Evolutionary conservation across 331 rosid species (phyloP).

Genomic region (Arachis monticola): DNA sequence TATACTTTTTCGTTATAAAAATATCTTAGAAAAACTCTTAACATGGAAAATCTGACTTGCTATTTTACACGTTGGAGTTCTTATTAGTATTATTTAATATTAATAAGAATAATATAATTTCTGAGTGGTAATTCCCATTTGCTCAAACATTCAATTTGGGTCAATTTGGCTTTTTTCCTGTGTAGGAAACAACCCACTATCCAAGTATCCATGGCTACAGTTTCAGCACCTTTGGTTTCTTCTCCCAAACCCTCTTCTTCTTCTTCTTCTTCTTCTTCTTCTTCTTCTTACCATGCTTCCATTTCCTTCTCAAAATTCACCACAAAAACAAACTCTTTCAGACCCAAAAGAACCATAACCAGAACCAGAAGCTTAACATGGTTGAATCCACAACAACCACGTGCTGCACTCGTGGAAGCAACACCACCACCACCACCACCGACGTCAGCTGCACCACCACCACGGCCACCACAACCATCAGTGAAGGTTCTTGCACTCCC

Average conservation of each 20-base stretch:
- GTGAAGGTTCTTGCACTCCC: conserved; percentile 39
- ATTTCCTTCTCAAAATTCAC: conserved; percentile 15
- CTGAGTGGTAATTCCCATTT: neutral
- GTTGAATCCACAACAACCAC: conserved; percentile 37
- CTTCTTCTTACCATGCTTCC: neutral
- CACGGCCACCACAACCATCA: conserved; percentile 25
- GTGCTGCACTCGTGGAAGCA: conserved; percentile 57
- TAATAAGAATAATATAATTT: too few species aligned
- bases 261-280: neutral
- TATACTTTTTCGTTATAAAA: too few species aligned
- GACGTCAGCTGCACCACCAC: conserved; percentile 24
- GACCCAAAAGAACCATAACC: conserved; percentile 34
- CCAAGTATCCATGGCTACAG: conserved; percentile 26
- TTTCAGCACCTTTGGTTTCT: conserved; percentile 27
- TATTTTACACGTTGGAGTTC: too few species aligned
- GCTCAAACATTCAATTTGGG: neutral
- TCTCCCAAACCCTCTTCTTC: conserved; percentile 19
- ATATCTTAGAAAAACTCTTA: too few species aligned
- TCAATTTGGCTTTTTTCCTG: neutral
- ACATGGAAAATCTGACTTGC: too few species aligned
- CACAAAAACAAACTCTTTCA: conserved; percentile 20
- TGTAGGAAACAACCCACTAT: neutral
- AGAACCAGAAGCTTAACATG: conserved; percentile 19
- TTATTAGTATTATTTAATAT: too few species aligned
- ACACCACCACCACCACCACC: conserved; percentile 32